These are phyloP conservation scores for Diaporthe sp. DNA, from an alignment of 2,329 filamentous ascomycete genomes.

Conservation along the genomic window DNA sequence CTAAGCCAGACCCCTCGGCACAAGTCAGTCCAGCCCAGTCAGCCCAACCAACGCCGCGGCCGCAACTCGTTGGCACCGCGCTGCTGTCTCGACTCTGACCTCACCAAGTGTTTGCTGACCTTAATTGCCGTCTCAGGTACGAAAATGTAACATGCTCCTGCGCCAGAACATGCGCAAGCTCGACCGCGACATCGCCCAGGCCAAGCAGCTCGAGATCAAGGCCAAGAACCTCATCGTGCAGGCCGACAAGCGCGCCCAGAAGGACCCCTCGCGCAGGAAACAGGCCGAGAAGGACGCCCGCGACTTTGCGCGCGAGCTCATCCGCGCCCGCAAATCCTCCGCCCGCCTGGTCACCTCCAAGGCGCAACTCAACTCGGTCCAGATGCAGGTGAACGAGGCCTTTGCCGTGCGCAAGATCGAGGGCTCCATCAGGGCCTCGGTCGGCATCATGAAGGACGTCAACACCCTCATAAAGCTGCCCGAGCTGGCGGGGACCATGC, in stretches of 20 bases:
- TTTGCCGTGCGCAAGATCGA: constrained; percentile 97
- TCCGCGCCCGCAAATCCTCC: constrained; percentile 82
- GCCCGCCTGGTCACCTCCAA: constrained; percentile 85
- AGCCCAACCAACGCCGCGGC: constrained; percentile 29
- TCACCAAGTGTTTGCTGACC: constrained; percentile 14
- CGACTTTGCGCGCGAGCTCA: constrained; percentile 88
- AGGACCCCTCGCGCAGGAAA: constrained; percentile 81
- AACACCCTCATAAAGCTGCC: constrained; percentile 88
- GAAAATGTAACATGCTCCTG: constrained; percentile 94
- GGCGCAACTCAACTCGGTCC: constrained; percentile 90
- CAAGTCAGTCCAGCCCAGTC: constrained; percentile 72
- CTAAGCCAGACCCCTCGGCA: constrained; percentile 90
- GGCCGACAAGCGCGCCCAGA: constrained; percentile 84
- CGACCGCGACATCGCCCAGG: constrained; percentile 87
- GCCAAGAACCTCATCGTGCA: constrained; percentile 87
- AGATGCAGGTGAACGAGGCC: constrained; percentile 98
- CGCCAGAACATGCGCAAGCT: constrained; percentile 92
- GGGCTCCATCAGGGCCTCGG: constrained; percentile 86
- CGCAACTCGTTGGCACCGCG: not conserved
- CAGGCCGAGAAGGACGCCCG: constrained; percentile 88
- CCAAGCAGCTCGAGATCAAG: constrained; percentile 84
- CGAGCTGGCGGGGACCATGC: constrained; percentile 90
- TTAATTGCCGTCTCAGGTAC: constrained; percentile 71
- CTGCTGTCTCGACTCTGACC: not conserved
- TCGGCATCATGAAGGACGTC: constrained; percentile 97